Base-by-base conservation (phyloP, 108 stramenopile genomes). In the Seminavis robusta region DNA sequence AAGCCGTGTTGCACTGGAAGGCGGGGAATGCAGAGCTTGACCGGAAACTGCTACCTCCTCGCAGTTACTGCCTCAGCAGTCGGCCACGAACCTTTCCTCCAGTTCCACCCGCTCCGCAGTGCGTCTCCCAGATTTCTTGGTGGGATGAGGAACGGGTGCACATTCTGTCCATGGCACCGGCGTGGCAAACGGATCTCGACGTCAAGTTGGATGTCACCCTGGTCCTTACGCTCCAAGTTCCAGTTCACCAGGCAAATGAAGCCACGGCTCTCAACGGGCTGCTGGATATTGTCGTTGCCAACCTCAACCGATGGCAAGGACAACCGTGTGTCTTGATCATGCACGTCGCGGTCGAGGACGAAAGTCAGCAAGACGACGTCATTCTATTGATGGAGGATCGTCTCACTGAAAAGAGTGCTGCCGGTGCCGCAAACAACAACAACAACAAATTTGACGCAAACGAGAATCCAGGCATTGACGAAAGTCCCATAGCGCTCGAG, bases 311-410 rank as follows among this genome's bases (percentile, higher is more conserved):
- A 9, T 92, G 91, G 91, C 70, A 73, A 16, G 76, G 76, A 33
- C 86, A 84, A 70, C 91, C 91, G 0, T 67, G 63, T 57, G 75
- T 92, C 10, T 45, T 89, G 26, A 47, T 92, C 27, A 68, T 92
- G 43, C 76, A 87, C 51, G 54, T 86, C 1, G 70, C 76, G 2
- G 67, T n/a, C n/a, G n/a, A n/a, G n/a, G n/a, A n/a, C n/a, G n/a
- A n/a, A n/a, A n/a, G n/a, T n/a, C n/a, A n/a, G n/a, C n/a, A n/a
- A 16, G 34, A 21, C 26, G 23, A 37, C 21, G 33, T 15, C 6
- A 50, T n/a, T 26, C 7, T 4, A 61, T 44, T 55, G 46, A 2
- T 55, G 52, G 1, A 21, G 40, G 9, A 27, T 47, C 32, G 50
- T 39, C 36, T 4, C 7, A 23, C 4, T 55, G 36, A 20, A 19